Evolutionary conservation across 73 alveolate genomes (phyloP).

Genomic region (Paramecium pentaurelia): DNA sequence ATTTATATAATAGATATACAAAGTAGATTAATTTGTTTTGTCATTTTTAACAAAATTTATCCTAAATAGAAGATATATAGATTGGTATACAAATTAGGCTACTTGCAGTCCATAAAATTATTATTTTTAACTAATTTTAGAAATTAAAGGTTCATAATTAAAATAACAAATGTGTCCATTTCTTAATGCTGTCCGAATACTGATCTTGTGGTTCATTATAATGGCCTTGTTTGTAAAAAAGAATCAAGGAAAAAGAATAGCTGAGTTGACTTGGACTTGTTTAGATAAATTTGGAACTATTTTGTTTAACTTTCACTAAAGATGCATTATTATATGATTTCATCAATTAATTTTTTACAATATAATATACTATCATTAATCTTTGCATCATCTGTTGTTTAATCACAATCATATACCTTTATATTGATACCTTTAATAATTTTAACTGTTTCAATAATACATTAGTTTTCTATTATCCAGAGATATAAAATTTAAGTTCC

Average conservation of each 20-base stretch:
- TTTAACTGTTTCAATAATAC: conserved; percentile 63
- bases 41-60: neutral
- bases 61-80: neutral
- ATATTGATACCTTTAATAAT: conserved; percentile 24
- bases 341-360: neutral
- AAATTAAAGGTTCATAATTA: neutral
- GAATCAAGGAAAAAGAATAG: neutral
- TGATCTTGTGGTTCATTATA: neutral
- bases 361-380: neutral
- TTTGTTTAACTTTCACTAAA: neutral
- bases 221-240: neutral
- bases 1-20: neutral
- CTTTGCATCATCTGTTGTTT: neutral
- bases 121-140: neutral
- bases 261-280: neutral
- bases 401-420: neutral
- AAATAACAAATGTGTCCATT: neutral
- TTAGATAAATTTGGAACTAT: neutral
- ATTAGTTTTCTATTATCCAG: conserved; percentile 64
- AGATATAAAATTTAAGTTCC: conserved; percentile 67
- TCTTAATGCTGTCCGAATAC: neutral
- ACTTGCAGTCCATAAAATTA: neutral
- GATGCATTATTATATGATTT: conserved; percentile 14
- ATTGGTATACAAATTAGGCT: neutral
- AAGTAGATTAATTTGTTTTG: neutral